Percentiles rank a stretch among this genome's conserved stretches.
Evolutionary conservation across 2,329 filamentous ascomycete species (phyloP).

Genomic region (Lasiodiplodia sp.): DNA sequence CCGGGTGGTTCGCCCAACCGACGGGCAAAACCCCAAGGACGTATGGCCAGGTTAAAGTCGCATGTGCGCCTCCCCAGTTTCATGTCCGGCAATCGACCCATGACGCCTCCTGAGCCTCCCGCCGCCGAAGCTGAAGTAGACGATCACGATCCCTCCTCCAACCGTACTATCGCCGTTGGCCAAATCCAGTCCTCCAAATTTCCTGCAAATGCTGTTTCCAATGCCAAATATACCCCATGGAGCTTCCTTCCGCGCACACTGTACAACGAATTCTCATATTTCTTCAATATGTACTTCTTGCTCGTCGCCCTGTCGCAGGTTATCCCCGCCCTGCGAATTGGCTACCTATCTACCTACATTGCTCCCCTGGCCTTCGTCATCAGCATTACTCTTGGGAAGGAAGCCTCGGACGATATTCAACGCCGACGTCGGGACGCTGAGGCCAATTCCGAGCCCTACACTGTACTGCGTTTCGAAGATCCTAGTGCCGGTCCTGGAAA

Average conservation of each 20-base stretch:
- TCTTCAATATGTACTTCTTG: constrained; percentile 99
- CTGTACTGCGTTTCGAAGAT: constrained; percentile 75
- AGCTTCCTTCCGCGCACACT: constrained; percentile 93
- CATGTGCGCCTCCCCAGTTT: constrained; percentile 72
- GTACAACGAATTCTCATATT: constrained; percentile 99
- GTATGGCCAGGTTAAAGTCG: constrained; percentile 57
- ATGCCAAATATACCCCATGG: constrained; percentile 96
- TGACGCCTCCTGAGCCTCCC: constrained; percentile 37
- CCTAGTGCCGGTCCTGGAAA: constrained; percentile 45
- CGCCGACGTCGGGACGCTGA: constrained; percentile 87
- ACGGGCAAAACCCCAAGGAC: constrained; percentile 37
- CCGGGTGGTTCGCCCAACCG: constrained; percentile 46
- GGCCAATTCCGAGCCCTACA: constrained; percentile 91
- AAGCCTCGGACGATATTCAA: constrained; percentile 92
- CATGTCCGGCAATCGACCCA: constrained; percentile 51
- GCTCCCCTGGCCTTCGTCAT: constrained; percentile 92
- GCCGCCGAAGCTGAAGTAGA: constrained; percentile 52
- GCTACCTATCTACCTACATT: constrained; percentile 93
- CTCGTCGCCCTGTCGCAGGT: constrained; percentile 93
- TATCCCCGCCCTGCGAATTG: constrained; percentile 87
- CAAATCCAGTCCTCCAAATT: constrained; percentile 76
- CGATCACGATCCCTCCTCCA: constrained; percentile 68
- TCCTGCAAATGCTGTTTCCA: constrained; percentile 90
- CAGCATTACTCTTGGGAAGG: constrained; percentile 90
- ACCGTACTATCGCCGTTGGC: constrained; percentile 79